Evolutionary conservation across 2,329 filamentous ascomycete species (phyloP), one percentile per base, ranked within the genome.

Genomic region (Pestalotiopsis sp.): DNA sequence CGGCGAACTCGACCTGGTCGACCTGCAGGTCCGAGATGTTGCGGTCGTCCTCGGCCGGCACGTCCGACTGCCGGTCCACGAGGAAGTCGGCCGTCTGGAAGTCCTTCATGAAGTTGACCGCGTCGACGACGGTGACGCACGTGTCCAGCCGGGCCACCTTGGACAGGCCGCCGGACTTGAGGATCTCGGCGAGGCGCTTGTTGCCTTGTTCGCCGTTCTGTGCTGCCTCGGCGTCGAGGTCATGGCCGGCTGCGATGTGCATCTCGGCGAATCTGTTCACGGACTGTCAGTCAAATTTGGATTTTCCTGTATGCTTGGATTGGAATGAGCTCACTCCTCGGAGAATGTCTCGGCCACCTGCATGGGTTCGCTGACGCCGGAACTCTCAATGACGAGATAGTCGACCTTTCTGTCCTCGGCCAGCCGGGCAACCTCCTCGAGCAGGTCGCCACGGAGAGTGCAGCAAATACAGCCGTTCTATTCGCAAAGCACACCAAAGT

Each of bases 1-100:
- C 91, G 0, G 91, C 91, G 73, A 94, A 94, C 78, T 94, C 92
- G 69, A 93, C 92, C 74, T 93, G 91, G 72, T 93, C 91, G 0
- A 92, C 90, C 85, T 93, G 92, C 0, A 94, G 83, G 72, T 93
- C 91, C 0, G 91, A 92, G 2, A 94, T 91, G 0, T 90, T 93
- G 0, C 91, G 83, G 72, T 94, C 91, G 69, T 94, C 92, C 72
- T 93, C 91, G 0, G 87, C 77, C 4, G 87, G 83, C 1, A 91
- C 87, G 36, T 91, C 89, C 4, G 90, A 84, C 13, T 83, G 65
- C 52, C 64, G 2, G 49, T 86, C 0, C 90, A 90, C 0, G 25
- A 93, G 79, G 14, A 93, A 85, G 68, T 93, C 90, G 1, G 85
- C 84, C 0, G 92, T 93, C 73, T 91, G 87, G 75, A 94, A 93